These are phyloP conservation scores for Saccharomyces pastorianus DNA, from an alignment of 1,139 yeast genomes.

Conservation along the genomic window DNA sequence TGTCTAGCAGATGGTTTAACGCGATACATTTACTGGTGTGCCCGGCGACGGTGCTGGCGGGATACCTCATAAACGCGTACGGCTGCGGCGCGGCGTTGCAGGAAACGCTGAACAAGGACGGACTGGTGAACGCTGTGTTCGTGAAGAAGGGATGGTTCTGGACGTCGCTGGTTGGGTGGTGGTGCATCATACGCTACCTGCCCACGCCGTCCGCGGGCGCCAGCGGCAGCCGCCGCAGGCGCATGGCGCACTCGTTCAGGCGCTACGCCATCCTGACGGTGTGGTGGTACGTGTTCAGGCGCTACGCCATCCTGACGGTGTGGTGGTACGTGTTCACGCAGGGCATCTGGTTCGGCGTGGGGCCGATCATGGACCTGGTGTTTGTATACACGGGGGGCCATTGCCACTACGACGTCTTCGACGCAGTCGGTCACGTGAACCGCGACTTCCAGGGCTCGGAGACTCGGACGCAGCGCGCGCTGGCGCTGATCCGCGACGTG, in stretches of 20 bases:
- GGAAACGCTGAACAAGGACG: constrained; percentile 22
- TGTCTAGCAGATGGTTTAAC: not conserved
- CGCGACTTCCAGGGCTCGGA: constrained; percentile 22
- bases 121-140: constrained; percentile 56
- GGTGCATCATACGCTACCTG: constrained; percentile 17
- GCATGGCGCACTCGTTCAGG: constrained; percentile 2
- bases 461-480: not conserved
- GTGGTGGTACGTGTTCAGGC: constrained; percentile 7
- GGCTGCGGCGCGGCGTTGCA: constrained; percentile 4
- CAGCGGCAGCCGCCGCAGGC: constrained; percentile 1
- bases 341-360: constrained; percentile 16
- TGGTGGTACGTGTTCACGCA: constrained; percentile 27
- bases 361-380: constrained; percentile 80
- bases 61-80: constrained; percentile 21
- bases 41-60: constrained; percentile 27
- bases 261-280: not conserved
- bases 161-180: constrained; percentile 51
- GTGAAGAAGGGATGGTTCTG: constrained; percentile 93
- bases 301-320: no score
- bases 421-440: constrained; percentile 14
- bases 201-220: not conserved
- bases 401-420: constrained; percentile 38
- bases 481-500: constrained; percentile 13
- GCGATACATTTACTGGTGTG: constrained; percentile 16
- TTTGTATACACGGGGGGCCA: constrained; percentile 78